These are phyloP conservation scores for Globisporangium camurandrum DNA, from an alignment of 352 stramenopile genomes.

Conservation along the genomic window DNA sequence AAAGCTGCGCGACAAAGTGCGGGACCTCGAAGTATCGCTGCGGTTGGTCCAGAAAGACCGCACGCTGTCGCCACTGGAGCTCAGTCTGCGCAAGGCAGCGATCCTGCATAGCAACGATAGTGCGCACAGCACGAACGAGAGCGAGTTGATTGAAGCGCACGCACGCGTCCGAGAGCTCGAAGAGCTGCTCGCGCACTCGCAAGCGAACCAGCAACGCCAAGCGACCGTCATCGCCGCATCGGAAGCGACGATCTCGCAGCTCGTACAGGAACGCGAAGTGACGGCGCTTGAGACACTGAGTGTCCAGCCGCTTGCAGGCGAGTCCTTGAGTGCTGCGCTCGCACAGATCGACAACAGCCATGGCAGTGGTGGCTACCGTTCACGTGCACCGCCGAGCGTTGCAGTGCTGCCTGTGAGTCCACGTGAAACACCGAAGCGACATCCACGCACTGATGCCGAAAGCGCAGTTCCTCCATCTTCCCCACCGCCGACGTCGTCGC, in stretches of 20 bases:
- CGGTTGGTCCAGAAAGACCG: slow-evolving; percentile 59
- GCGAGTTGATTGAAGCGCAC: slow-evolving; percentile 47
- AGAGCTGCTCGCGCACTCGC: slow-evolving; percentile 38
- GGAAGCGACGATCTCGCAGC: slow-evolving; percentile 46
- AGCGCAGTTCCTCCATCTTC: too few relatives aligned
- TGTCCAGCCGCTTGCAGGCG: slow-evolving; percentile 19
- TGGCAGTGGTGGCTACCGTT: background rate
- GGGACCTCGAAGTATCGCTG: slow-evolving; percentile 62
- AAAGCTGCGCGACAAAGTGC: slow-evolving; percentile 65
- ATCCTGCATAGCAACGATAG: slow-evolving; percentile 45
- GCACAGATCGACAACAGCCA: background rate
- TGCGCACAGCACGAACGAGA: slow-evolving; percentile 30
- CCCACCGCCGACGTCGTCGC: background rate
- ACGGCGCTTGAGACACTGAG: slow-evolving; percentile 38
- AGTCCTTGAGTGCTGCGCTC: too few relatives aligned
- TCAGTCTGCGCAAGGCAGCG: slow-evolving; percentile 51
- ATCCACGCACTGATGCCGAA: background rate
- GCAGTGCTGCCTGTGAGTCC: background rate
- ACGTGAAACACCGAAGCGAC: slow-evolving; percentile 1
- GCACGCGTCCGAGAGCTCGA: slow-evolving; percentile 51
- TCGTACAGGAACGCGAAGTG: slow-evolving; percentile 49
- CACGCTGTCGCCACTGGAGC: slow-evolving; percentile 46
- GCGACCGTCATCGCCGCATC: slow-evolving; percentile 60
- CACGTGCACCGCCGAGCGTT: background rate
- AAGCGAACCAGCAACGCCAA: slow-evolving; percentile 53